Percentiles rank a stretch among this genome's conserved stretches.
Evolutionary conservation across 352 stramenopile species (phyloP).

Genomic region (Phytophthora boehmeriae): DNA sequence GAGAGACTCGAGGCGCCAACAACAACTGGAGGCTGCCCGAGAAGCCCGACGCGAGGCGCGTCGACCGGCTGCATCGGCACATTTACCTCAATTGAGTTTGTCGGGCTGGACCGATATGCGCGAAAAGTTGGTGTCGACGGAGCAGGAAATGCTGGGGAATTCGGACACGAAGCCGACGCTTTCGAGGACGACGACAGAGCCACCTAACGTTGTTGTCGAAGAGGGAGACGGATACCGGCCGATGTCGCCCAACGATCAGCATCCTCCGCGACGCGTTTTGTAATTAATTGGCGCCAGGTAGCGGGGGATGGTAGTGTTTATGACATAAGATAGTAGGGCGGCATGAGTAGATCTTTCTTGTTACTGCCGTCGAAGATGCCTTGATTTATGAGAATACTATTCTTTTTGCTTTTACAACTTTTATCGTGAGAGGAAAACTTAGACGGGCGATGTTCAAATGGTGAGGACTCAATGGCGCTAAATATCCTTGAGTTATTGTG

Average conservation of each 20-base stretch:
- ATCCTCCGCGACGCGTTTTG: slow-evolving; percentile 13
- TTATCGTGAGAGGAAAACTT: no score
- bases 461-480: no score
- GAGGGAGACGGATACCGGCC: slow-evolving; percentile 46
- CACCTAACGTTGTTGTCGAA: slow-evolving; percentile 29
- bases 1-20: slow-evolving; percentile 6
- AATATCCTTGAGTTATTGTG: no score
- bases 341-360: background rate
- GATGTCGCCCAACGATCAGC: slow-evolving; percentile 35
- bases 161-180: slow-evolving; percentile 17
- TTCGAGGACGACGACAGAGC: slow-evolving; percentile 17
- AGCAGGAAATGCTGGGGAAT: slow-evolving; percentile 21
- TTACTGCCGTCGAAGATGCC: slow-evolving; percentile 10
- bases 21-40: slow-evolving; percentile 5
- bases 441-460: no score
- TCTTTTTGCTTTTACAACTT: slow-evolving; percentile 4
- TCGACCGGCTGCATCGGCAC: slow-evolving; percentile 19
- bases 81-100: slow-evolving; percentile 43
- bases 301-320: background rate
- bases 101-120: slow-evolving; percentile 57
- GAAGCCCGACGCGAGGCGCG: slow-evolving; percentile 14
- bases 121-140: slow-evolving; percentile 49
- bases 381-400: slow-evolving; percentile 1
- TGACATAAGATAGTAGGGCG: background rate
- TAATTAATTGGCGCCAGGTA: slow-evolving; percentile 15